phyloP scores from a whole-genome alignment of 495 filamentous ascomycete genomes.

The Annulohypoxylon moriforme region DNA sequence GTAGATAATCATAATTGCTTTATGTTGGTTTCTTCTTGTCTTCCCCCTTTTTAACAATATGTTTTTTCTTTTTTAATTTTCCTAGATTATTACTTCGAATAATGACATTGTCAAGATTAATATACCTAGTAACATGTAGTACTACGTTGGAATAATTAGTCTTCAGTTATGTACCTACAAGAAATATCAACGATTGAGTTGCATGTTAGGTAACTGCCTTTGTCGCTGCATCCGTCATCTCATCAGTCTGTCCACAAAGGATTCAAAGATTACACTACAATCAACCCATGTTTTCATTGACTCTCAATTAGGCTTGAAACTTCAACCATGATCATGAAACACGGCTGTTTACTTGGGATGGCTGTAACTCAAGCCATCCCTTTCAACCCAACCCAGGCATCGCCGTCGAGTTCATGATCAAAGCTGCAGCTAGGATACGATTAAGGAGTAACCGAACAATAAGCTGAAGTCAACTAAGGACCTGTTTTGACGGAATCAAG shows the following conservation, averaged over 20 bases:
- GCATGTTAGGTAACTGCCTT: conserved; percentile 9
- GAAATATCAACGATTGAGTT: too few relatives aligned
- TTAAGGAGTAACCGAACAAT: neutral
- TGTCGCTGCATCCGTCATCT: conserved; percentile 33
- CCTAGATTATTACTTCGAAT: too few relatives aligned
- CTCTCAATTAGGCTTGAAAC: neutral
- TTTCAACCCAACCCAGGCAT: neutral
- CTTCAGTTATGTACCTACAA: too few relatives aligned
- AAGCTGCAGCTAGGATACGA: neutral
- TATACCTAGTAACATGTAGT: too few relatives aligned
- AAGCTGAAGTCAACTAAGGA: neutral
- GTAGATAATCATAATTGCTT: too few relatives aligned
- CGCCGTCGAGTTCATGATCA: neutral
- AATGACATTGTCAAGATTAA: too few relatives aligned
- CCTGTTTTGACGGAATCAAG: neutral
- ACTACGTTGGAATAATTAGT: too few relatives aligned
- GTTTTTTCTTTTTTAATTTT: too few relatives aligned
- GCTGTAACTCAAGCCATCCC: neutral
- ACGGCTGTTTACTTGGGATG: neutral
- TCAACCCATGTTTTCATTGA: conserved; percentile 1
- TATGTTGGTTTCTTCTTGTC: neutral
- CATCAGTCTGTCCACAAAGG: neutral
- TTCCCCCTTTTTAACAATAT: too few relatives aligned
- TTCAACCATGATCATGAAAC: conserved; percentile 9
- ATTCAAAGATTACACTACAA: conserved; percentile 3